Percentiles rank a stretch among this genome's conserved stretches.
Conservation (phyloP, 2,329 filamentous ascomycete genomes). For the Trichoderma pleuroti region DNA sequence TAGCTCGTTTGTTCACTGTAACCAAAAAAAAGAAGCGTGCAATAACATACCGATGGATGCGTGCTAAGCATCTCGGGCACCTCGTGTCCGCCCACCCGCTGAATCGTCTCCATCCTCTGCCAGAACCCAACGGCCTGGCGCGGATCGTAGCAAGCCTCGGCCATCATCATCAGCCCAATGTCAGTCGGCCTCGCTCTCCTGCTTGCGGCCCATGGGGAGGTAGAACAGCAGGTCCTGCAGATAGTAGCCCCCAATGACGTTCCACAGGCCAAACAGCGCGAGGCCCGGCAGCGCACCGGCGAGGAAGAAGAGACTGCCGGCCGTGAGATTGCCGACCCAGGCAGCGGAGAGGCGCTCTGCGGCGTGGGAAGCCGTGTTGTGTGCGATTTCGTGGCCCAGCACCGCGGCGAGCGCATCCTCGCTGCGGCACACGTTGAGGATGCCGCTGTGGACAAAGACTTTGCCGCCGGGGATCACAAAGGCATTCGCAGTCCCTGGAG, state of each 20-base stretch:
- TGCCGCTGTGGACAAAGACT: constrained; percentile 74
- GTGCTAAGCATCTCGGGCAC: constrained; percentile 72
- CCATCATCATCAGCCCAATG: constrained; percentile 80
- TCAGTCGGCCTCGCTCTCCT: constrained; percentile 78
- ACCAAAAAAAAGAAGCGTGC: background rate
- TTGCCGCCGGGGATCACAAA: constrained; percentile 77
- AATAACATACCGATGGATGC: constrained; percentile 61
- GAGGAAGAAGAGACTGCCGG: constrained; percentile 49
- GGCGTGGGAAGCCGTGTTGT: constrained; percentile 66
- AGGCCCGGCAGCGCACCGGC: constrained; percentile 43
- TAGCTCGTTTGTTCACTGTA: background rate
- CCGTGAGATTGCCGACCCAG: constrained; percentile 50
- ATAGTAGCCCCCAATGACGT: constrained; percentile 41
- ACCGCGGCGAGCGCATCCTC: constrained; percentile 72
- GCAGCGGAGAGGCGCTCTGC: constrained; percentile 59
- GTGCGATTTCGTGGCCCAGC: constrained; percentile 75
- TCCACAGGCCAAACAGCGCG: constrained; percentile 38
- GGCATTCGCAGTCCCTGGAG: constrained; percentile 58
- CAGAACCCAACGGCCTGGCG: constrained; percentile 63
- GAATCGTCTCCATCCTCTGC: constrained; percentile 59
- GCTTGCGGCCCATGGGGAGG: constrained; percentile 64
- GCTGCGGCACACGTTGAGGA: constrained; percentile 62
- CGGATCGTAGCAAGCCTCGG: constrained; percentile 73
- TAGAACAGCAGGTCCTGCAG: constrained; percentile 62
- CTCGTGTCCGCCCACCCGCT: constrained; percentile 40